These are phyloP conservation scores for Mucor lusitanicus DNA, from an alignment of 371 early-diverging fungal species.

Conservation along the genomic window DNA sequence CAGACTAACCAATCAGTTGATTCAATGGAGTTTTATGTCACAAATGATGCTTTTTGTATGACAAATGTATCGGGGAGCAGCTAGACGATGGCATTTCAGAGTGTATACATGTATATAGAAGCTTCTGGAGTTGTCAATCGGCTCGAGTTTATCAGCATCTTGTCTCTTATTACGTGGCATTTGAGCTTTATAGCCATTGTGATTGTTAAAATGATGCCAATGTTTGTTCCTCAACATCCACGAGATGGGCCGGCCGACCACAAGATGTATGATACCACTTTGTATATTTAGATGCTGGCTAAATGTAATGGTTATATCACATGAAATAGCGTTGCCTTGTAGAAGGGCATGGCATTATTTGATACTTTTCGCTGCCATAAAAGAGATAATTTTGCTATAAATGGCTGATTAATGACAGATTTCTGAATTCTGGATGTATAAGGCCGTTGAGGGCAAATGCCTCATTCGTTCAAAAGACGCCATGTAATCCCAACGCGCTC, in stretches of 20 bases:
- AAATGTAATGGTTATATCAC: not conserved
- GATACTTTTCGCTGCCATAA: not conserved
- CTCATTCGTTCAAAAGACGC: no score
- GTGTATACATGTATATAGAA: not conserved
- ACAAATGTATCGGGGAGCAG: not conserved
- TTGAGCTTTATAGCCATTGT: not conserved
- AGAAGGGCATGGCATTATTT: not conserved
- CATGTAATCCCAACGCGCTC: no score
- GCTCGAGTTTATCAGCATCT: not conserved
- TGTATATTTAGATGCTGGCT: not conserved
- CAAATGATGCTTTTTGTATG: not conserved
- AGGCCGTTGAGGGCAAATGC: no score
- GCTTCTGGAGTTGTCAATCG: not conserved
- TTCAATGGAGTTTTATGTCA: not conserved
- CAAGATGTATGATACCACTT: no score
- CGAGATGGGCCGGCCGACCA: no score
- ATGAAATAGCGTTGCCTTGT: not conserved
- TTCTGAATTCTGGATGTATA: no score
- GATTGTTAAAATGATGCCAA: not conserved
- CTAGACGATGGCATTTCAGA: not conserved
- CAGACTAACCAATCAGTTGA: not conserved
- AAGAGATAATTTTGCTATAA: not conserved
- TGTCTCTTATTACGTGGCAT: not conserved
- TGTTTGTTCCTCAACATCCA: no score
- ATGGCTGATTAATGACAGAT: no score